Base-by-base conservation (phyloP, 345 rosid species). In the Salix udensis region DNA sequence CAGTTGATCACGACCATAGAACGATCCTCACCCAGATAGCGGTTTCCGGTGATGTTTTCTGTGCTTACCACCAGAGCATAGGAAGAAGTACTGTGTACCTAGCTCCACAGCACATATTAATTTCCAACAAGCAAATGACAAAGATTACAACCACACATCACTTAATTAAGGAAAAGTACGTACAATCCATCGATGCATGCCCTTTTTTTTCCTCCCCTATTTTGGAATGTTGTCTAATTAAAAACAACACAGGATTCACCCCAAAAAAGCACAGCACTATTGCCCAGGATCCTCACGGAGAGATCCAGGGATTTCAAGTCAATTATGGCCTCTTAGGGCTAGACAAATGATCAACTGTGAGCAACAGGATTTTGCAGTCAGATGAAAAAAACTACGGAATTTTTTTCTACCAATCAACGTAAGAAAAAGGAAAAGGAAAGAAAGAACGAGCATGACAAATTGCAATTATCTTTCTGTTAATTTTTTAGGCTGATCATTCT, bases 41-140 rank as follows among this genome's bases (percentile, higher is more conserved):
- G 82, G 74, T 83, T 81, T n/a, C 65, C 74, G 7, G 87, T 88
- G 7, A 85, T 85, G 82, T 85, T 88, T 81, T 91, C 91, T 2
- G 85, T 85, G 78, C 90, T 91, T 1, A 91, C 80, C 10, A 90
- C 91, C 50, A 90, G 79, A 14, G 91, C 94, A 76, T 88, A 90
- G 19, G 89, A 71, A 77, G 83, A 71, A 77, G 83, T 82, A 9
- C 80, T 82, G 2, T 85, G 79, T 62, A 86, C 91, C 88, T 90
- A 76, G n/a, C 62, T 26, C 60, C n/a, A 21, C n/a, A 53, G 21
- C 21, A 53, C 24, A 21, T 39, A 39, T n/a, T n/a, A n/a, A n/a
- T 39, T 39, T 10, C 42, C 42, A 9, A 39, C 44, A 40, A 40
- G 12, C 12, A 10, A 1, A 40, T 40, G 12, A 40, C 44, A 36